Evolutionary conservation across 2,329 filamentous ascomycete species (phyloP).

Genomic region (Aspergillus sojae): DNA sequence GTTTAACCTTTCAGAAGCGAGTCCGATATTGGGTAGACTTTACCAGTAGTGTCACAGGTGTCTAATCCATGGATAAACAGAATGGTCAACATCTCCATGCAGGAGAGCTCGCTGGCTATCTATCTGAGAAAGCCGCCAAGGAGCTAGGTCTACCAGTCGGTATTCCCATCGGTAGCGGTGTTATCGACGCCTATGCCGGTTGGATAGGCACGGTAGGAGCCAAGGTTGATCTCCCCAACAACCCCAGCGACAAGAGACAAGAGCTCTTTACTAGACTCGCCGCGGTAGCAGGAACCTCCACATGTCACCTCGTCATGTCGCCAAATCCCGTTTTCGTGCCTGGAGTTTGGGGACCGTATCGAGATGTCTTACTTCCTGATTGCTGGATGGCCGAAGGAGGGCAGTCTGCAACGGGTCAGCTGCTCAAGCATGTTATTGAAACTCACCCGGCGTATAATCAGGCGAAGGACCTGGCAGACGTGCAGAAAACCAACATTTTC

Average conservation of each 20-base stretch:
- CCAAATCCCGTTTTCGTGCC: constrained; percentile 89
- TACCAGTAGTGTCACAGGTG: neutral
- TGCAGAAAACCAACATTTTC: constrained; percentile 86
- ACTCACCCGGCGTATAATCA: constrained; percentile 89
- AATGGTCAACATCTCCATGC: constrained; percentile 90
- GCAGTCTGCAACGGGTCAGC: constrained; percentile 92
- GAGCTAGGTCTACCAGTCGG: constrained; percentile 86
- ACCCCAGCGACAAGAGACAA: constrained; percentile 73
- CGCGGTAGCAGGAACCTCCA: constrained; percentile 93
- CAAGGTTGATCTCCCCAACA: constrained; percentile 81
- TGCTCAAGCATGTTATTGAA: constrained; percentile 91
- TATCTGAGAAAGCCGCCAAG: constrained; percentile 81
- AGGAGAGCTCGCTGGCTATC: constrained; percentile 82
- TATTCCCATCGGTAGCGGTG: constrained; percentile 90
- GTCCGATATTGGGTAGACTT: no score
- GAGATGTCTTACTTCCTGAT: constrained; percentile 85
- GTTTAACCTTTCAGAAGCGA: neutral
- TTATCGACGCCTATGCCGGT: constrained; percentile 97
- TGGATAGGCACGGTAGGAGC: constrained; percentile 98
- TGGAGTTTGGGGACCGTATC: constrained; percentile 96
- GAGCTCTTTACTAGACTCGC: constrained; percentile 84
- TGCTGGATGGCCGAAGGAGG: constrained; percentile 98
- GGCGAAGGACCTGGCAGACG: constrained; percentile 75
- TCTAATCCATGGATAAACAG: constrained; percentile 49
- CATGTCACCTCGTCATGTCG: constrained; percentile 96